Evolutionary conservation across 257 asterid genomes (phyloP), one percentile per base, ranked within the genome.

Genomic region (Solanum raphanifolium): DNA sequence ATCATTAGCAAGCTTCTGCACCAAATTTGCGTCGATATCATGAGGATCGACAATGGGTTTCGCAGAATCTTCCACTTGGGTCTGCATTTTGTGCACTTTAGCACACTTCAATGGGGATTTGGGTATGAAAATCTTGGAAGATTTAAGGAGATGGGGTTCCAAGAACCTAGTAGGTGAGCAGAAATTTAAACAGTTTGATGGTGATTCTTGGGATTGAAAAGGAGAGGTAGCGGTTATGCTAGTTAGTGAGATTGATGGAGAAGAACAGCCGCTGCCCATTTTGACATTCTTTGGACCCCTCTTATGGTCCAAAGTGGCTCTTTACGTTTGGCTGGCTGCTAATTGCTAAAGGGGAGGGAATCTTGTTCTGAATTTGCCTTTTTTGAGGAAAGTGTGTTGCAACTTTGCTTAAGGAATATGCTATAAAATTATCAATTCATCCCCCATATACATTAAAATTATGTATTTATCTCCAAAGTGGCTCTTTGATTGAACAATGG

Each of bases 21-120:
- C 84, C 96, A 97, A 90, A 48, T 87, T 92, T 4, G 91, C 85
- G 55, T 94, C 93, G 78, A 95, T 83, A 48, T 79, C 76, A 89
- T 92, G 98, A 90, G 96, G 98, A 95, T 95, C 93, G 89, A 92
- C 87, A 7, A 83, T 31, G 87, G 95, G 89, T 55, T 93, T 90
- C 43, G 43, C 66, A 68, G 88, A 85, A 85, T 39, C 31, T 25
- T 74, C 71, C 73, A 41, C 86, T 36, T 85, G 87, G 82, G 89
- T 36, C 86, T 84, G 86, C 31, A 88, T 55, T 78, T 83, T 91
- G 3, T 11, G 52, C 83, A 36, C 32, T 81, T 76, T 52, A 75
- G 91, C 79, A 88, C 92, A 90, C 90, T 90, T 93, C 88, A 90
- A 48, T 41, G 90, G 75, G 41, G 87, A 90, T 60, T 87, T 91